phyloP scores from a whole-genome alignment of 2,329 filamentous ascomycete genomes.

The Aaosphaeria arxii region DNA sequence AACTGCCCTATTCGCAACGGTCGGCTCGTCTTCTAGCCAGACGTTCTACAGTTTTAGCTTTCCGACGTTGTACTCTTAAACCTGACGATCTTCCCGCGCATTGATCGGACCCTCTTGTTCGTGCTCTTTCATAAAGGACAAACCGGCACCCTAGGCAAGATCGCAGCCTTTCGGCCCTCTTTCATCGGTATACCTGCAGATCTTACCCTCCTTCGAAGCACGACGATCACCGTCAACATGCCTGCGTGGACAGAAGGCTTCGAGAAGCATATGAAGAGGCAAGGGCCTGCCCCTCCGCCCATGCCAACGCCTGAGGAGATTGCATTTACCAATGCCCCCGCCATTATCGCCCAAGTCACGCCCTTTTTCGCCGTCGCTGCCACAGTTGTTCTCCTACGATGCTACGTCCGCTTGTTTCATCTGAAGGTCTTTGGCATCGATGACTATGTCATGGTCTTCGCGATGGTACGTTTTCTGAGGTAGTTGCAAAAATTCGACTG shows the following conservation, averaged over 20 bases:
- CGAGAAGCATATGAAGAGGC: conserved; percentile 10
- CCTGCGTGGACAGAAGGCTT: conserved; percentile 6
- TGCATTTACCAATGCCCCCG: conserved; percentile 33
- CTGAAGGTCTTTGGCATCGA: conserved; percentile 50
- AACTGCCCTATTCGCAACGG: too few species aligned
- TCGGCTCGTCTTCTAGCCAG: too few species aligned
- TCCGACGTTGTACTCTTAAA: conserved; percentile 3
- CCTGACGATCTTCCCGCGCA: conserved; percentile 5
- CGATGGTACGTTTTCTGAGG: conserved; percentile 31
- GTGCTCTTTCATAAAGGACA: not conserved
- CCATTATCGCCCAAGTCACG: conserved; percentile 43
- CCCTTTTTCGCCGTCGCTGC: conserved; percentile 39
- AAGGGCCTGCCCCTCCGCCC: conserved; percentile 3
- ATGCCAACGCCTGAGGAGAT: conserved; percentile 27
- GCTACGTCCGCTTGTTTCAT: conserved; percentile 48
- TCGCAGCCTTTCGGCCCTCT: not conserved
- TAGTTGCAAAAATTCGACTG: not conserved
- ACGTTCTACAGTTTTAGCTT: too few species aligned
- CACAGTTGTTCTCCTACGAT: conserved; percentile 40
- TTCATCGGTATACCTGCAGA: not conserved
- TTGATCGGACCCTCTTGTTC: not conserved
- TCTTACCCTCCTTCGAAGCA: not conserved
- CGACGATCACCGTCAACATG: conserved; percentile 5
- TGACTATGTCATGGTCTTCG: conserved; percentile 46
- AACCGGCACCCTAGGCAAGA: not conserved